Evolutionary conservation across 2,329 filamentous ascomycete species (phyloP), one percentile per base, ranked within the genome.

Genomic region (Ceratocystis huliohia): DNA sequence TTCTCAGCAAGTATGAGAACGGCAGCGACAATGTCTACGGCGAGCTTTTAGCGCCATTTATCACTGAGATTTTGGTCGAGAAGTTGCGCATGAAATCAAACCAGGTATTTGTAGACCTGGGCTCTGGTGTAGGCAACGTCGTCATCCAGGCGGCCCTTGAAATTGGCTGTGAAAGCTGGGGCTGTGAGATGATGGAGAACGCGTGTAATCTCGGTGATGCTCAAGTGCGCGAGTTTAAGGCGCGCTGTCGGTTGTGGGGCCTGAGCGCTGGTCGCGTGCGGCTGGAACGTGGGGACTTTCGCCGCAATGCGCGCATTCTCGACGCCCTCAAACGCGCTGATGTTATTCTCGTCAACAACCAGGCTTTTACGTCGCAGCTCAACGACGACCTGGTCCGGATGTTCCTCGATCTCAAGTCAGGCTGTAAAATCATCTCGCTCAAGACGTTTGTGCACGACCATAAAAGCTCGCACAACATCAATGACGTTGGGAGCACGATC

Each of bases 281-380:
- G 68, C 84, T 99, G 5, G 84, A 93, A 69, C 80, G 86, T 56
- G 94, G 91, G 67, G 89, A 96, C 73, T 96, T 99, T 72, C 84
- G 91, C 8, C 84, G 86, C 70, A 88, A 88, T 70, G 74, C 82
- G 17, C 80, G 81, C 67, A 90, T 96, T 62, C 81, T 86, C 68
- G 81, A 85, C 28, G 86, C 87, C 6, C 81, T 99, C 63, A 87
- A 88, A 74, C 84, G 87, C 65, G 93, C 94, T 1, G 94, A 99
- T 74, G 92, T 97, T n/a, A 84, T 99, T 20, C 82, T 99, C 30
- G 93, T 97, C 72, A 99, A 99, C 79, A 99, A 99, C 77, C 92
- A 97, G 76, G 94, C 91, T 1, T 99, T 99, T 76, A 92, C 88
- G 5, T 87, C 92, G 15, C 82, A 87, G 71, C 83, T 96, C 66